Percentiles rank a stretch among this genome's conserved stretches.
phyloP scores from a whole-genome alignment of 805 yeast genomes.

The Myxozyma neotropica region DNA sequence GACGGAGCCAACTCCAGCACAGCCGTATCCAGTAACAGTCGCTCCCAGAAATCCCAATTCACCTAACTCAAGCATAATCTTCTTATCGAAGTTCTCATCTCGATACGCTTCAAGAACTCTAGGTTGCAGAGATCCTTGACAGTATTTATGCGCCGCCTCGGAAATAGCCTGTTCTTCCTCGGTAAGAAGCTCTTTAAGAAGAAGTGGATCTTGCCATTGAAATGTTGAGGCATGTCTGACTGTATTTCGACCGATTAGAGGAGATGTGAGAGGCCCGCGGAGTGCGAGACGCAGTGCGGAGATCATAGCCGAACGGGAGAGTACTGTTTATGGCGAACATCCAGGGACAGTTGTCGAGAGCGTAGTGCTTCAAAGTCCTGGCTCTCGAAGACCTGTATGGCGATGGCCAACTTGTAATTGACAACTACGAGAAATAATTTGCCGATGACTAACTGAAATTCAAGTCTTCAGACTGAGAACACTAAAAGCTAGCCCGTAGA shows the following conservation, averaged over 20 bases:
- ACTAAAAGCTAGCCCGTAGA: too few species aligned
- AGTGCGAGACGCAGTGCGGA: neutral
- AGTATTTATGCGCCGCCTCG: constrained; percentile 45
- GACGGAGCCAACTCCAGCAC: constrained; percentile 49
- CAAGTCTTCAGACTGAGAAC: too few species aligned
- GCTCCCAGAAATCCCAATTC: constrained; percentile 48
- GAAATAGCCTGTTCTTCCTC: constrained; percentile 47
- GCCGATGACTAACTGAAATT: too few species aligned
- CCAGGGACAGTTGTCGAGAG: neutral
- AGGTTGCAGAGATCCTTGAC: constrained; percentile 46
- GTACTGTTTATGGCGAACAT: neutral
- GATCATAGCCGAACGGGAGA: neutral
- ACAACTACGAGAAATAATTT: too few species aligned
- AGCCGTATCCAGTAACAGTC: constrained; percentile 49
- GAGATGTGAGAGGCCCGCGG: neutral
- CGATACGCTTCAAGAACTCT: constrained; percentile 47
- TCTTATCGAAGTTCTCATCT: constrained; percentile 44
- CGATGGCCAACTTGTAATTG: too few species aligned
- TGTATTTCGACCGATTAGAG: neutral
- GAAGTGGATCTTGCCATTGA: constrained; percentile 47
- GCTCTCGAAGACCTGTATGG: too few species aligned
- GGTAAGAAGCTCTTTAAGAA: constrained; percentile 42
- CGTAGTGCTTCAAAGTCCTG: too few species aligned
- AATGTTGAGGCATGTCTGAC: constrained; percentile 34
- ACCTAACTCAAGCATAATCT: constrained; percentile 48